Evolutionary conservation across 495 filamentous ascomycete species (phyloP).

Genomic region (Podospora fimiseda): DNA sequence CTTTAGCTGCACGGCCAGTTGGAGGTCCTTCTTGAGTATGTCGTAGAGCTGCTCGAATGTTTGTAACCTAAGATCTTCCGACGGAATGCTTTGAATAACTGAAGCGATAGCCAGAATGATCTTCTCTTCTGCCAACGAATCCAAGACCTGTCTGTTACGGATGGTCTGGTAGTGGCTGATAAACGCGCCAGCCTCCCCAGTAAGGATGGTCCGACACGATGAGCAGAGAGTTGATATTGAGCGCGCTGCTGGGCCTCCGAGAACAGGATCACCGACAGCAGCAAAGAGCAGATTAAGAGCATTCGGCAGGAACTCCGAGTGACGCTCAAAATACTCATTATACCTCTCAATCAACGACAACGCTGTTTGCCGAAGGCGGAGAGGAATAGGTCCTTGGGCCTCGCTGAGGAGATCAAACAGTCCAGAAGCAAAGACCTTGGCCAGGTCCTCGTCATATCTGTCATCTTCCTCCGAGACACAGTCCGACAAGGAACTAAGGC

Average conservation of each 20-base stretch:
- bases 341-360: constrained; percentile 74
- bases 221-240: constrained; percentile 77
- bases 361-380: constrained; percentile 68
- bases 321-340: constrained; percentile 71
- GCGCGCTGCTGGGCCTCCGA: constrained; percentile 67
- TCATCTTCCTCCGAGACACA: constrained; percentile 61
- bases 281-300: constrained; percentile 78
- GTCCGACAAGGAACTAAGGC: constrained; percentile 69
- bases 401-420: constrained; percentile 55
- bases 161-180: constrained; percentile 64
- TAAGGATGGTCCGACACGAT: constrained; percentile 67
- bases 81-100: constrained; percentile 70
- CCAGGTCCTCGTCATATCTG: constrained; percentile 59
- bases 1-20: constrained; percentile 33
- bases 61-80: constrained; percentile 54
- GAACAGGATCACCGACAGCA: constrained; percentile 57
- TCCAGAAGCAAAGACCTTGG: constrained; percentile 59
- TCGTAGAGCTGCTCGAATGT: constrained; percentile 59
- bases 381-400: constrained; percentile 45
- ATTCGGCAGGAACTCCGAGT: constrained; percentile 61
- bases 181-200: constrained; percentile 66
- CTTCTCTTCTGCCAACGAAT: constrained; percentile 67
- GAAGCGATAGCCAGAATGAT: constrained; percentile 77
- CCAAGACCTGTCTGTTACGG: constrained; percentile 55
- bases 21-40: constrained; percentile 58